A percentile compares a stretch with the other conserved stretches of the same genome.
Evolutionary conservation across 805 yeast species (phyloP).

Genomic region (Komagataella mondaviorum): DNA sequence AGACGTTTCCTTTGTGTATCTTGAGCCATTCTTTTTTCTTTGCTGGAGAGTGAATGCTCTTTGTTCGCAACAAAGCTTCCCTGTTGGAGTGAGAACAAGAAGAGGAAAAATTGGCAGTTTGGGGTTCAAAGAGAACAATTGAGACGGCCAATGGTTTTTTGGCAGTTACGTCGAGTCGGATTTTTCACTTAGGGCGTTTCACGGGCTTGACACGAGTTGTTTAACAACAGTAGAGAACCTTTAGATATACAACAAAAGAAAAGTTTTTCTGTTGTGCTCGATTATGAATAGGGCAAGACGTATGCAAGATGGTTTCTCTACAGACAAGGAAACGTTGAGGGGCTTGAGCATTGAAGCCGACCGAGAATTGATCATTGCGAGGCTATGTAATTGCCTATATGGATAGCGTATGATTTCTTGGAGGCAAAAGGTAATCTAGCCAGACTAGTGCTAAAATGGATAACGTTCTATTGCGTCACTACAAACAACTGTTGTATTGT

Average conservation of each 20-base stretch:
- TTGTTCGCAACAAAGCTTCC: background rate
- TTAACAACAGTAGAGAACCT: background rate
- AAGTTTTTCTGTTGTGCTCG: background rate
- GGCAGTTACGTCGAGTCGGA: background rate
- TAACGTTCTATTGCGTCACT: background rate
- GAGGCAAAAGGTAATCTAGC: background rate
- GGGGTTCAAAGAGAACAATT: background rate
- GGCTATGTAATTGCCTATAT: too few species aligned
- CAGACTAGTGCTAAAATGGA: background rate
- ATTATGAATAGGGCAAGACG: background rate
- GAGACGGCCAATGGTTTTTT: background rate
- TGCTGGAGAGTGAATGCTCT: background rate
- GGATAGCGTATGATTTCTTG: too few species aligned
- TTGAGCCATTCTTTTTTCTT: background rate
- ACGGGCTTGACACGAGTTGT: background rate
- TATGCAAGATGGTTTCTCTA: background rate
- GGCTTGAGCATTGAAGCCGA: background rate
- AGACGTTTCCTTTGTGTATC: background rate
- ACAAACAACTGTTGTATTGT: background rate
- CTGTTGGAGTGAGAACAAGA: background rate
- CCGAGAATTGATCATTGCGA: background rate
- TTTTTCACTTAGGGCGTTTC: background rate
- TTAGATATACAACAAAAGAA: background rate
- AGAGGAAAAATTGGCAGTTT: background rate
- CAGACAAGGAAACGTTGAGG: background rate